Evolutionary conservation across 352 stramenopile genomes (phyloP).

Genomic region (Globisporangium orthogonon): DNA sequence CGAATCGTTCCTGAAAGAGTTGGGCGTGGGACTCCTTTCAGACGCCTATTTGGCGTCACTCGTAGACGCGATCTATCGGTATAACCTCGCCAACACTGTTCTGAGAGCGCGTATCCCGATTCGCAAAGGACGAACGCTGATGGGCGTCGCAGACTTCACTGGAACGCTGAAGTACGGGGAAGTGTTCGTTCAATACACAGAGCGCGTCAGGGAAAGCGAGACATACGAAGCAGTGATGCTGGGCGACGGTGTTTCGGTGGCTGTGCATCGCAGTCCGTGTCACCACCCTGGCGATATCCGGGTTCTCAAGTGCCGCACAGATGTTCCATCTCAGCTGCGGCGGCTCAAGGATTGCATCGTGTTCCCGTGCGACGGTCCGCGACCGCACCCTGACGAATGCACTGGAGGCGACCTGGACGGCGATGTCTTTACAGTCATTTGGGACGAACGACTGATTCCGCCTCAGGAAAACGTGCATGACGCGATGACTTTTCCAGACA

Average conservation of each 20-base stretch:
- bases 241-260: conserved; percentile 33
- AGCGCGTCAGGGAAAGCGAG: conserved; percentile 24
- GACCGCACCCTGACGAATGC: conserved; percentile 74
- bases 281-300: conserved; percentile 76
- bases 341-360: conserved; percentile 65
- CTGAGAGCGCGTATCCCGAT: conserved; percentile 71
- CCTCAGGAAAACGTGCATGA: conserved; percentile 25
- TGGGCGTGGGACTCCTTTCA: conserved; percentile 30
- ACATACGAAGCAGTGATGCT: conserved; percentile 18
- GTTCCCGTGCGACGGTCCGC: conserved; percentile 59
- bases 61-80: conserved; percentile 54
- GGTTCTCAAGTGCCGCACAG: conserved; percentile 40
- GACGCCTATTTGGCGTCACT: conserved; percentile 51
- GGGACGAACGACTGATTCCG: conserved; percentile 69
- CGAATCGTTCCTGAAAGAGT: conserved; percentile 28
- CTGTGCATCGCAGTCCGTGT: conserved; percentile 70
- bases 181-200: conserved; percentile 75
- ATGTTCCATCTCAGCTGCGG: conserved; percentile 39
- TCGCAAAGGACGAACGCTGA: conserved; percentile 52
- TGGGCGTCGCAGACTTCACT: conserved; percentile 83
- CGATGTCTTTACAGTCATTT: conserved; percentile 79
- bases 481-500: conserved; percentile 36
- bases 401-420: conserved; percentile 78
- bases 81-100: conserved; percentile 62
- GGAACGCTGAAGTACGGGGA: conserved; percentile 54